Evolutionary conservation across 257 asterid genomes (phyloP).

Genomic region (Penstemon eatonii): DNA sequence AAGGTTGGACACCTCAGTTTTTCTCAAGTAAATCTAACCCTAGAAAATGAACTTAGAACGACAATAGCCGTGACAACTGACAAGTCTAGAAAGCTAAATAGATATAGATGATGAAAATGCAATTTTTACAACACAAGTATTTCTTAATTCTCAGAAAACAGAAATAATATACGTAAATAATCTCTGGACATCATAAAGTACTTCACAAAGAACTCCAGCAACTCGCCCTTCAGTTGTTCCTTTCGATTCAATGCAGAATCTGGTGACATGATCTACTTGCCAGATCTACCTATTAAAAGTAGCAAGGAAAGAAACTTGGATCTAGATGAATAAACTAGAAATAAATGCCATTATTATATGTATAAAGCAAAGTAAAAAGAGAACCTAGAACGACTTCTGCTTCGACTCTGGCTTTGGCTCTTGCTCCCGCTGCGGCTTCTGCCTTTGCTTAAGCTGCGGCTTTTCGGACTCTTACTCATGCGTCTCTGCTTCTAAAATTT

Average conservation of each 20-base stretch:
- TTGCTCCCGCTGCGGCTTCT: constrained; percentile 34
- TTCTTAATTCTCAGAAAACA: background rate
- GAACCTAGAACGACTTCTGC: constrained; percentile 74
- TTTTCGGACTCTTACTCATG: constrained; percentile 58
- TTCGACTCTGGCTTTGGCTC: constrained; percentile 57
- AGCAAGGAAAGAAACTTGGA: background rate
- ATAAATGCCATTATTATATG: background rate
- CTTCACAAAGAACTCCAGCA: constrained; percentile 11
- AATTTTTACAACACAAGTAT: background rate
- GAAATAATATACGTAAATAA: constrained; percentile 8
- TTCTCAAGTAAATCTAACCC: too few species aligned
- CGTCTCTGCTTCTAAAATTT: constrained; percentile 53
- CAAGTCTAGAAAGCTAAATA: too few species aligned
- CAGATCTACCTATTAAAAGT: constrained; percentile 35
- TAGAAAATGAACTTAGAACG: too few species aligned
- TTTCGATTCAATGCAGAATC: constrained; percentile 9
- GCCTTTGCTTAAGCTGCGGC: constrained; percentile 48
- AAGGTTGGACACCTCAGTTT: too few species aligned
- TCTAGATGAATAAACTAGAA: constrained; percentile 1
- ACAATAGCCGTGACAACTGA: too few species aligned
- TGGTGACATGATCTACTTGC: constrained; percentile 7
- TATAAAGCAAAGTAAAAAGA: constrained; percentile 8
- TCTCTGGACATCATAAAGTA: constrained; percentile 11
- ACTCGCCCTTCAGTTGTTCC: constrained; percentile 11
- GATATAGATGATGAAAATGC: constrained; percentile 12